phyloP scores from a whole-genome alignment of 345 rosid species.

The Passiflora organensis region DNA sequence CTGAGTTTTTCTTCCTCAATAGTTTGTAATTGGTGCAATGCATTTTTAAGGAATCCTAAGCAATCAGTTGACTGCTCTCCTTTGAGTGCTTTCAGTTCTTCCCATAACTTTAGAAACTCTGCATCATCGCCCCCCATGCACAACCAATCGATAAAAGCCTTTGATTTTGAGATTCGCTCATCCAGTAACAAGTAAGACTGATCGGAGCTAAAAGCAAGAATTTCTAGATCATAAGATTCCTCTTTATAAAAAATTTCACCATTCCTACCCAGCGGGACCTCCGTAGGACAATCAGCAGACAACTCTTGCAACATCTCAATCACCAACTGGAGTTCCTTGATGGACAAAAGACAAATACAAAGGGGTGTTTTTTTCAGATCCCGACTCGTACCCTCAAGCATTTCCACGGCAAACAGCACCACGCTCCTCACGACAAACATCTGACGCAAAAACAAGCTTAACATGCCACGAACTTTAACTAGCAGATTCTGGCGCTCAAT shows the following conservation, averaged over 20 bases:
- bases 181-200: slow-evolving; percentile 4
- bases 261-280: neutral
- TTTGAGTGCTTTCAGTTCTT: neutral
- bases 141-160: neutral
- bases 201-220: neutral
- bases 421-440: neutral
- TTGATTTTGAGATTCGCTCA: neutral
- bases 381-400: neutral
- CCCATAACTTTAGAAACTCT: slow-evolving; percentile 2
- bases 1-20: neutral
- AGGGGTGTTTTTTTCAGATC: neutral
- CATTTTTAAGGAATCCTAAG: neutral
- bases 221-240: neutral
- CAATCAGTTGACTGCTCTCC: neutral
- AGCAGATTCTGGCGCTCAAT: neutral
- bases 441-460: neutral
- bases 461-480: neutral
- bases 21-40: neutral
- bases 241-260: neutral
- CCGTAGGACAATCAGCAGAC: neutral
- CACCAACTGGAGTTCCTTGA: neutral
- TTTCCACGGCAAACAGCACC: neutral
- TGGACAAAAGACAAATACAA: neutral
- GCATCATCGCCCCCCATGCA: neutral
- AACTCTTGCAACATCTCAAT: neutral